Evolutionary conservation across 2,329 filamentous ascomycete species (phyloP), one percentile per base, ranked within the genome.

Genomic region (Didymella arachidicola): DNA sequence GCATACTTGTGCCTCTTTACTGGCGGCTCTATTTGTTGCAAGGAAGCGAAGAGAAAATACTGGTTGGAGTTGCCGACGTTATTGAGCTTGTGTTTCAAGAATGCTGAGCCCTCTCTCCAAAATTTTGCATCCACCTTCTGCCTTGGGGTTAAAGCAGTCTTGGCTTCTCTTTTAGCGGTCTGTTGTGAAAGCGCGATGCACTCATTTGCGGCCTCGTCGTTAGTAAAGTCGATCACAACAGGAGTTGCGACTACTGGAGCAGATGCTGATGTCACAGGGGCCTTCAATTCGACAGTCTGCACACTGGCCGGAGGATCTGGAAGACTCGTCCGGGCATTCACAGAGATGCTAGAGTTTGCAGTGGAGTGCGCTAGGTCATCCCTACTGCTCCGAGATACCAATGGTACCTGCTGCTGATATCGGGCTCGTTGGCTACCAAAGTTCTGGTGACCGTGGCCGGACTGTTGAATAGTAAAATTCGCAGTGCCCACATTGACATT

Each of bases 11-110:
- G 25, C 41, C 32, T 41, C 16, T 46, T 38, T 1, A 3, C 8
- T 3, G 32, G 11, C 14, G 32, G 11, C 14, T 25, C 14, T 10
- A 34, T 16, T 1, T 29, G 30, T 16, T 27, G 25, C 46, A 57
- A 39, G 7, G 53, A 57, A 3, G 44, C 32, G 32, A 45, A 46
- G 18, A 57, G 53, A 41, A 41, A 41, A 2, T 6, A 18, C 7
- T 18, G 22, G 12, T 19, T 43, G 2, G 11, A 4, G 16, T 49
- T 11, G n/a, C 44, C 47, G 7, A 39, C 29, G 11, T 30, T 53
- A 12, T 36, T 38, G 14, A 55, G 39, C 22, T 43, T 14, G 7
- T 29, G 12, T 11, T 7, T 25, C 10, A 41, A 14, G 19, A 25
- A 12, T 14, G 10, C 12, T 12, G 18, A 25, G 3, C 18, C 11